These are phyloP conservation scores for Cystobasidium pallidum DNA, from an alignment of 1,284 basidiomycete genomes.

Conservation along the genomic window DNA sequence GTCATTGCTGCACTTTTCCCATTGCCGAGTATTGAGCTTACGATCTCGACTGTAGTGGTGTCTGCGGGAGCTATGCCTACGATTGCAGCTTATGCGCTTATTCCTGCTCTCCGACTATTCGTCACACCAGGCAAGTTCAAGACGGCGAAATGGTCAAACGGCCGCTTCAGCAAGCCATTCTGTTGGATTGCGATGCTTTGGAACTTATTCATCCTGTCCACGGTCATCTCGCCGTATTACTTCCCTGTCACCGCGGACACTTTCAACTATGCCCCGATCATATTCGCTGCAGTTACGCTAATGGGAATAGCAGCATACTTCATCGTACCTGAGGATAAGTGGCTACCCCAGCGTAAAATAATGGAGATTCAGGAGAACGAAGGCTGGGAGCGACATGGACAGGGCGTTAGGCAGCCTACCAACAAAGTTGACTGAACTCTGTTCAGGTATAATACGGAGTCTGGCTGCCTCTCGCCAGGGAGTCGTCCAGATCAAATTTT, in stretches of 20 bases:
- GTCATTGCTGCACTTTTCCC: neutral
- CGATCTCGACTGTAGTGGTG: constrained; percentile 61
- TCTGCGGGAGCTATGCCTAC: constrained; percentile 79
- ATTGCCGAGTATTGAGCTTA: neutral
- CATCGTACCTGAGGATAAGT: constrained; percentile 72
- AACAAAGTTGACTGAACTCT: constrained; percentile 7
- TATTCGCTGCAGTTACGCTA: constrained; percentile 74
- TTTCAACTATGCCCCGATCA: constrained; percentile 75
- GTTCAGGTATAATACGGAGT: too few species aligned
- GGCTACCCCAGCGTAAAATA: constrained; percentile 67
- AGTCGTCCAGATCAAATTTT: too few species aligned
- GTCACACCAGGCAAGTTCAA: constrained; percentile 75
- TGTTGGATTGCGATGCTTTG: constrained; percentile 70
- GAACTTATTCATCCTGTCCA: constrained; percentile 45
- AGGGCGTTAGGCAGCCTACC: neutral
- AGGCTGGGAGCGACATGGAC: constrained; percentile 41
- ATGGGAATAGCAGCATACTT: constrained; percentile 75
- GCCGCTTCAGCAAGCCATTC: constrained; percentile 67
- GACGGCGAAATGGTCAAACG: constrained; percentile 70
- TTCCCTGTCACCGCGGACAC: constrained; percentile 72
- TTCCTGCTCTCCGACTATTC: constrained; percentile 69
- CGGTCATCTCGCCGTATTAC: constrained; percentile 70
- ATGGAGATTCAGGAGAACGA: constrained; percentile 52
- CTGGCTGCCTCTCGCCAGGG: too few species aligned
- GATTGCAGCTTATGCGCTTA: constrained; percentile 78